These are phyloP conservation scores for Colletotrichum sp. DNA, from an alignment of 2,329 filamentous ascomycete genomes.

Conservation along the genomic window DNA sequence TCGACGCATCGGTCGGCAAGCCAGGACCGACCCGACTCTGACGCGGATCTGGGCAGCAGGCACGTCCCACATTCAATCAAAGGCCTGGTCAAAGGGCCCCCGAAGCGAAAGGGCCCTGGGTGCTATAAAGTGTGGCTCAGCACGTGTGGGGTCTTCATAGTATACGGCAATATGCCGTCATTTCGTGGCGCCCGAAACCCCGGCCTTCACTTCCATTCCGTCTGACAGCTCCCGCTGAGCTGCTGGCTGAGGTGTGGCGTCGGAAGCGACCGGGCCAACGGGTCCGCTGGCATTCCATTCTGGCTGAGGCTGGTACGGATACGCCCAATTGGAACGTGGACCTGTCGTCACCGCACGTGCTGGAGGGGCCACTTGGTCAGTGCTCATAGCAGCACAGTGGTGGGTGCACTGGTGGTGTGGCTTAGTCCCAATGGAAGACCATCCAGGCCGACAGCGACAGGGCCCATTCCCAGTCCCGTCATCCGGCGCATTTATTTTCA, in stretches of 20 bases:
- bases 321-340: not conserved
- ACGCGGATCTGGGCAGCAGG: constrained; percentile 6
- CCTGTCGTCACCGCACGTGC: not conserved
- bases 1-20: constrained; percentile 14
- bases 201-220: not conserved
- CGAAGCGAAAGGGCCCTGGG: not conserved
- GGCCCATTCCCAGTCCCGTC: not conserved
- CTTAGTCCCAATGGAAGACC: not conserved
- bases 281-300: not conserved
- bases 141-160: not conserved
- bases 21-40: constrained; percentile 1
- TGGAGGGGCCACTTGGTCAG: not conserved
- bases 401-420: not conserved
- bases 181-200: not conserved
- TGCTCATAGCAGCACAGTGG: not conserved
- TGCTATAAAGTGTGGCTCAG: constrained; percentile 10
- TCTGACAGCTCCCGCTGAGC: not conserved
- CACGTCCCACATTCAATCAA: constrained; percentile 8
- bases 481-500: not conserved
- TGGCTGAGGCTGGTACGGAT: not conserved
- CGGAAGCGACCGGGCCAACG: not conserved
- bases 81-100: not conserved
- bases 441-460: not conserved
- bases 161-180: constrained; percentile 8
- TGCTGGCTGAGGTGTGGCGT: not conserved